Conservation (phyloP, 495 filamentous ascomycete species). For the Annulohypoxylon moriforme region DNA sequence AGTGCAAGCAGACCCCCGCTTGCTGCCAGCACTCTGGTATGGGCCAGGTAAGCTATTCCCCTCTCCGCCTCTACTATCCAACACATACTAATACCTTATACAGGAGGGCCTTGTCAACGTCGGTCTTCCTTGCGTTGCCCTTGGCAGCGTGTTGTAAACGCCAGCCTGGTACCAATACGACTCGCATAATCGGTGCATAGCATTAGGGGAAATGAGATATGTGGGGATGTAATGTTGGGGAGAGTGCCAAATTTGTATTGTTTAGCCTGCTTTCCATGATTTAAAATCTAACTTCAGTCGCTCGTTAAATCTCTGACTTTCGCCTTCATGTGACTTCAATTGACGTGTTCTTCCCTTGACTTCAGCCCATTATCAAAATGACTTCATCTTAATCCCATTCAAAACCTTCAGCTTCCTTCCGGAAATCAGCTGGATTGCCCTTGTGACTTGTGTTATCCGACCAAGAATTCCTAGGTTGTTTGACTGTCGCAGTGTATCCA, state of each 20-base stretch:
- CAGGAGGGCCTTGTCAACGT: conserved; percentile 57
- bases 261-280: conserved; percentile 43
- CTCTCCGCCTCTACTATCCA: background rate
- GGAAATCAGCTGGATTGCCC: too few species aligned
- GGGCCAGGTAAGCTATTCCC: conserved; percentile 48
- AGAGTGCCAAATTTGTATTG: conserved; percentile 44
- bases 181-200: conserved; percentile 41
- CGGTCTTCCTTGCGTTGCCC: conserved; percentile 63
- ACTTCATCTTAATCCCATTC: background rate
- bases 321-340: background rate
- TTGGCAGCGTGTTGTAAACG: conserved; percentile 63
- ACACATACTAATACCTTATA: conserved; percentile 35
- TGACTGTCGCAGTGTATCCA: background rate
- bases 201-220: conserved; percentile 45
- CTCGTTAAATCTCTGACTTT: conserved; percentile 35
- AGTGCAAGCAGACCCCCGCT: conserved; percentile 66
- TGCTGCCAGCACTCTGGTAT: conserved; percentile 61
- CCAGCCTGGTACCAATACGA: conserved; percentile 25
- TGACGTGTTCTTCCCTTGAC: background rate
- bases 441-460: too few species aligned
- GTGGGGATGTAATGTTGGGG: conserved; percentile 47
- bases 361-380: background rate
- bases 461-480: too few species aligned
- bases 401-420: too few species aligned
- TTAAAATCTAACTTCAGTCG: conserved; percentile 49